Conservation (phyloP, 345 rosid species). For the Hibiscus trionum region DNA sequence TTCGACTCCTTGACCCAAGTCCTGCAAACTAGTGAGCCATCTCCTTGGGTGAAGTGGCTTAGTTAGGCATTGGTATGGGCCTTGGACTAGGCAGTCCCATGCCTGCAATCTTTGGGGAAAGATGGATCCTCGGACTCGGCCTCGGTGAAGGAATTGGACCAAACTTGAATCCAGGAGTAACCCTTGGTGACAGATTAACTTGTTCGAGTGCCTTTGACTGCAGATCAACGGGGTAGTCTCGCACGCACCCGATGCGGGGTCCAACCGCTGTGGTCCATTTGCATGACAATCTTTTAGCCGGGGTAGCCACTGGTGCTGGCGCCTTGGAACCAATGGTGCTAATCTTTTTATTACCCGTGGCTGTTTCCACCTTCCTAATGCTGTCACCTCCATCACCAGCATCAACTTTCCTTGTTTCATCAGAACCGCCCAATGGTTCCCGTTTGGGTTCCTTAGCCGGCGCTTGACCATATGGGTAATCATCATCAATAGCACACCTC, state of each 20-base stretch:
- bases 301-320: slow-evolving; percentile 6
- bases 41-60: neutral
- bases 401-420: neutral
- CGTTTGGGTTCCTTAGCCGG: slow-evolving; percentile 17
- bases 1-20: neutral
- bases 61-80: neutral
- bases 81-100: slow-evolving; percentile 42
- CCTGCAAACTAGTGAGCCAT: neutral
- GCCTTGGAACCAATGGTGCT: neutral
- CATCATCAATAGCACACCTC: slow-evolving; percentile 69
- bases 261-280: slow-evolving; percentile 74
- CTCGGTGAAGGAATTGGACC: slow-evolving; percentile 90
- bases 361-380: neutral
- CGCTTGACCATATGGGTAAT: slow-evolving; percentile 16
- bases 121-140: slow-evolving; percentile 63
- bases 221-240: slow-evolving; percentile 64
- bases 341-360: neutral
- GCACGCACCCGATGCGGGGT: slow-evolving; percentile 81
- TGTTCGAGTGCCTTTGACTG: slow-evolving; percentile 74
- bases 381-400: neutral
- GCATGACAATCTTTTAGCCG: slow-evolving; percentile 38
- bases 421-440: neutral
- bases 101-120: slow-evolving; percentile 69
- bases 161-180: slow-evolving; percentile 27
- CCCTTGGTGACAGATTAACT: slow-evolving; percentile 76